Percentiles rank a stretch among this genome's conserved stretches.
phyloP scores from a whole-genome alignment of 2,329 filamentous ascomycete species.

The Clonostachys sp. region DNA sequence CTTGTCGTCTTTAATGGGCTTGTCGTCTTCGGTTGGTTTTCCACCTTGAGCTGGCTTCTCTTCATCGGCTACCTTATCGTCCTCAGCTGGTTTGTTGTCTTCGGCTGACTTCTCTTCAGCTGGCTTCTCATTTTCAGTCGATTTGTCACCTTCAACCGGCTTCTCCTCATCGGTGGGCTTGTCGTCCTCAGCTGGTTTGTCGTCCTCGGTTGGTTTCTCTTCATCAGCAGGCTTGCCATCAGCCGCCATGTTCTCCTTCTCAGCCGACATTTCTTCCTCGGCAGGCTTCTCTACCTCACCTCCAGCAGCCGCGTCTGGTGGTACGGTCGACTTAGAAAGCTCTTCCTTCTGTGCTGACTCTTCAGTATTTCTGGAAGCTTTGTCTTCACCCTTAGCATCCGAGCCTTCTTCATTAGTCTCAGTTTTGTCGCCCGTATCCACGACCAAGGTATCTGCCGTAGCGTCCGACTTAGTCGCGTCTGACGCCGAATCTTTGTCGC shows the following conservation, averaged over 20 bases:
- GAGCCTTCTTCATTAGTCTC: neutral
- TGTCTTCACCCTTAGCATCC: neutral
- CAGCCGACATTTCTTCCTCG: conserved; percentile 1
- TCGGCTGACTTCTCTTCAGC: no score
- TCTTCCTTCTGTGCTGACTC: conserved; percentile 4
- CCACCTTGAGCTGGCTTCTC: neutral
- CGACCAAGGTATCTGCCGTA: neutral
- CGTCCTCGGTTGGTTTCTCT: neutral
- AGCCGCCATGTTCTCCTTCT: neutral
- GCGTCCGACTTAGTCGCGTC: neutral
- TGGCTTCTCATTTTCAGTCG: no score
- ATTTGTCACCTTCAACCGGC: neutral
- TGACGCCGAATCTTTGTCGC: neutral
- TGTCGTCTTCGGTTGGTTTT: neutral
- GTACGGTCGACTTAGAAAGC: no score
- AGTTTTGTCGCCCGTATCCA: neutral
- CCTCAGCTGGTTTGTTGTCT: neutral
- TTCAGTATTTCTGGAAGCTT: conserved; percentile 14
- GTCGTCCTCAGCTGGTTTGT: neutral
- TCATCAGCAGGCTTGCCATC: neutral
- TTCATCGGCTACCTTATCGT: neutral
- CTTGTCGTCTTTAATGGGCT: conserved; percentile 1
- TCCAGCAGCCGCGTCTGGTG: neutral
- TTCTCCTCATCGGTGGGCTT: neutral
- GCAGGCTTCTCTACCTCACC: neutral